Percentiles rank a stretch among this genome's conserved stretches.
Evolutionary conservation across 208 protist species (phyloP).

Genomic region (Leishmania amazonensis): DNA sequence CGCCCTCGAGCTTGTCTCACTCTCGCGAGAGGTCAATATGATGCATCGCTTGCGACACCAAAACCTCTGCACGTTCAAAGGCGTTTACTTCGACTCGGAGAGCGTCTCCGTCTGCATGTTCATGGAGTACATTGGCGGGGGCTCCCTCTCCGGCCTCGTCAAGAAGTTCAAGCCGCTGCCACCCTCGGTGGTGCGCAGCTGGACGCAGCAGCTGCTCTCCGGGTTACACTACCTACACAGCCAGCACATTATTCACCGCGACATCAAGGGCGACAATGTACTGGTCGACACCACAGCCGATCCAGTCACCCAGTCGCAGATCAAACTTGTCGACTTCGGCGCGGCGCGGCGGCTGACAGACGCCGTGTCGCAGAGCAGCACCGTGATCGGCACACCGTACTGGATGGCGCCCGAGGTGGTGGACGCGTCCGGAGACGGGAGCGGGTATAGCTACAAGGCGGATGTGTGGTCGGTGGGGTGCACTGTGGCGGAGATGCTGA

Average conservation of each 20-base stretch:
- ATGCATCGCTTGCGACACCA: conserved; percentile 90
- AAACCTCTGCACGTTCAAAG: conserved; percentile 93
- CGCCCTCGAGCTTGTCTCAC: conserved; percentile 74
- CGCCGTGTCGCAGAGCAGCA: conserved; percentile 83
- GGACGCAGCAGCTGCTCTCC: conserved; percentile 87
- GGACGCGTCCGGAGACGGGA: conserved; percentile 42
- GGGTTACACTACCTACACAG: conserved; percentile 88
- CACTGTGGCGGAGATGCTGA: conserved; percentile 93
- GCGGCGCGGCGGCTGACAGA: conserved; percentile 82
- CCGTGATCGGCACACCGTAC: conserved; percentile 93
- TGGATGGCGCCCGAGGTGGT: conserved; percentile 95
- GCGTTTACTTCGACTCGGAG: conserved; percentile 68
- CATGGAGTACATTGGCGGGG: conserved; percentile 94
- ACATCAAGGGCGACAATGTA: conserved; percentile 93
- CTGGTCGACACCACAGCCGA: conserved; percentile 80
- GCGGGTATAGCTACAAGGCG: conserved; percentile 91
- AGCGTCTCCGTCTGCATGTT: conserved; percentile 87
- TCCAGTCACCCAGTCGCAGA: conserved; percentile 60
- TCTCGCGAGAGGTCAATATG: conserved; percentile 92
- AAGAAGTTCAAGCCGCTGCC: conserved; percentile 90
- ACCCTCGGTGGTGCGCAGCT: conserved; percentile 79
- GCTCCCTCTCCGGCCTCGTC: conserved; percentile 80
- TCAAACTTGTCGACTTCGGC: conserved; percentile 94
- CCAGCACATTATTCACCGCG: conserved; percentile 93
- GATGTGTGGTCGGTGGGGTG: conserved; percentile 95